Conservation (phyloP, 306 rosid species). For the Erythrophleum fordii region DNA sequence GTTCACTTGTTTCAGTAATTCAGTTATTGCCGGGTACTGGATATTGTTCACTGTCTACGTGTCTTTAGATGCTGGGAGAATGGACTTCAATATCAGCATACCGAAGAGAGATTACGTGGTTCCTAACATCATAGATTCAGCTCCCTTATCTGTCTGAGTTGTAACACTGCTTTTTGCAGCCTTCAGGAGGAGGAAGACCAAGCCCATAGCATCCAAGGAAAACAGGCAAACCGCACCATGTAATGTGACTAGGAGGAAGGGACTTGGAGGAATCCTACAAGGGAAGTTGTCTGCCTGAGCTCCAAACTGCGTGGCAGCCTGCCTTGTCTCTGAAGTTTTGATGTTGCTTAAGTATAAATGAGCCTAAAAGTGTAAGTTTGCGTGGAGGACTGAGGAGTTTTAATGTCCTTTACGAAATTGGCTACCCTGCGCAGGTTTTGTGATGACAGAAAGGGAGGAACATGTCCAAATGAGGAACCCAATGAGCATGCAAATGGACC, state of each 20-base stretch:
- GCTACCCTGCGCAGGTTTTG: slow-evolving; percentile 15
- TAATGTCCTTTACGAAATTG: slow-evolving; percentile 2
- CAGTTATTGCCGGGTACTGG: slow-evolving; percentile 1
- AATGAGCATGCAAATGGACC: slow-evolving; percentile 8
- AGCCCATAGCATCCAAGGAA: not conserved
- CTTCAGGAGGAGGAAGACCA: not conserved
- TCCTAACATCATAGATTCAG: not conserved
- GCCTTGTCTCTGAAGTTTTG: not conserved
- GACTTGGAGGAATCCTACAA: not conserved
- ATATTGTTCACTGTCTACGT: not conserved
- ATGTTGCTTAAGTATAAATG: slow-evolving; percentile 6
- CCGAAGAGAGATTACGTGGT: not conserved
- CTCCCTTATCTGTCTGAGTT: not conserved
- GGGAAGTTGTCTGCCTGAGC: slow-evolving; percentile 28
- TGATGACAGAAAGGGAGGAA: slow-evolving; percentile 8
- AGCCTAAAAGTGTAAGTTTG: slow-evolving; percentile 9
- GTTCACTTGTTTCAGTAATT: not conserved
- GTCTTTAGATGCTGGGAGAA: slow-evolving; percentile 11
- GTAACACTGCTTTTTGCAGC: not conserved
- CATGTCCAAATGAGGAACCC: slow-evolving; percentile 2
- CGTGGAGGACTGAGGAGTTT: slow-evolving; percentile 32
- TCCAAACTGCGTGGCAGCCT: not conserved
- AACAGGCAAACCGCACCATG: not conserved
- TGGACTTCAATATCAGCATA: slow-evolving; percentile 23
- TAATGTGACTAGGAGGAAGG: not conserved